phyloP scores from a whole-genome alignment of 2,329 filamentous ascomycete species.

The Fusarium drepaniforme region DNA sequence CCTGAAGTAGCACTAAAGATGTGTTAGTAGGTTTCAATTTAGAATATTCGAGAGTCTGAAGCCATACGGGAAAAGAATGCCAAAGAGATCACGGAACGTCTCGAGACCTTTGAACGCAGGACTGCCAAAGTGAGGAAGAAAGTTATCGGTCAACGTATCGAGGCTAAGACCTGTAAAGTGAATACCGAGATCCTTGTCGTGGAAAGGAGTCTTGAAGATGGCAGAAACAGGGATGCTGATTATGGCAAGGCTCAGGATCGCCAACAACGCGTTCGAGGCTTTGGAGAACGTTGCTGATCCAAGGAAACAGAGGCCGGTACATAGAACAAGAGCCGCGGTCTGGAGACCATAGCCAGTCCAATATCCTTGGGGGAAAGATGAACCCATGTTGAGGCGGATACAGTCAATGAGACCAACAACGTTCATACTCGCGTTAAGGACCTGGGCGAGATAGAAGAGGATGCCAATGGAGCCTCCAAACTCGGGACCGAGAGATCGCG shows the following conservation, averaged over 20 bases:
- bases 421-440: constrained; percentile 89
- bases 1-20: constrained; percentile 60
- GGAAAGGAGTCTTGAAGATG: constrained; percentile 75
- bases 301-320: constrained; percentile 81
- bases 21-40: constrained; percentile 41
- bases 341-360: constrained; percentile 84
- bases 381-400: constrained; percentile 79
- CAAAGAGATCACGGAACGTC: constrained; percentile 86
- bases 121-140: constrained; percentile 76
- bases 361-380: constrained; percentile 75
- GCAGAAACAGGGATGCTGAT: constrained; percentile 88
- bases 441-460: constrained; percentile 91
- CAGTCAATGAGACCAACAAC: constrained; percentile 89
- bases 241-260: constrained; percentile 78
- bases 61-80: constrained; percentile 79
- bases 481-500: constrained; percentile 85
- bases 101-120: constrained; percentile 72
- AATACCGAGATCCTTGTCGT: constrained; percentile 70
- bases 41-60: background rate
- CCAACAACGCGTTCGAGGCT: constrained; percentile 81
- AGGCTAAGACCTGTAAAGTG: constrained; percentile 83
- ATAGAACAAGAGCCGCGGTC: constrained; percentile 77
- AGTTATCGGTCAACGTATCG: constrained; percentile 78
- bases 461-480: constrained; percentile 91
- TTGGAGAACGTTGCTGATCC: constrained; percentile 85